Conservation (phyloP, 306 rosid species). For the Gleditsia sinensis region DNA sequence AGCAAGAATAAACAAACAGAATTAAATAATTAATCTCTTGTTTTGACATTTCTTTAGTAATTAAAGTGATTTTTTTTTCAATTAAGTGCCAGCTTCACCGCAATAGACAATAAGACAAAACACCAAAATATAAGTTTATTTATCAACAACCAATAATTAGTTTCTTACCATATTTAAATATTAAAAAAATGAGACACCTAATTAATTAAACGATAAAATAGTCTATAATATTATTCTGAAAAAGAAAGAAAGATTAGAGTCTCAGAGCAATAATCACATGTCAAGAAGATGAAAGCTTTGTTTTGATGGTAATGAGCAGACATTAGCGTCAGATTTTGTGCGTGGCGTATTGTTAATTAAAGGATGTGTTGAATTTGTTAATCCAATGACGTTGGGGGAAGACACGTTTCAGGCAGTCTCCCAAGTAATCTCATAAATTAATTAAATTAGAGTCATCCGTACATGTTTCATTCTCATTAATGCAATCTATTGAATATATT, state of each 20-base stretch:
- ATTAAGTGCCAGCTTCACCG: conserved; percentile 15
- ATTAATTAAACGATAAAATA: too few relatives aligned
- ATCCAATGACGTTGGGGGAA: background rate
- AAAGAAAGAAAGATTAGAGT: background rate
- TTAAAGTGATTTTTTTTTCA: background rate
- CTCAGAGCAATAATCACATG: background rate
- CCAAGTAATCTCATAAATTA: background rate
- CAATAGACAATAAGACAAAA: conserved; percentile 5
- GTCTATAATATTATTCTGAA: background rate
- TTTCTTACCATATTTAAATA: background rate
- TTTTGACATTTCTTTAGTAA: background rate
- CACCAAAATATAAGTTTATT: background rate
- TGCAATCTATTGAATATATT: background rate
- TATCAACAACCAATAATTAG: background rate
- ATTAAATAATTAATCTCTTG: background rate
- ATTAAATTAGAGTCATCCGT: background rate
- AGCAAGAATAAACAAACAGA: background rate
- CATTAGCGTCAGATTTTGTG: conserved; percentile 10
- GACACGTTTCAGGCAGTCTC: conserved; percentile 36
- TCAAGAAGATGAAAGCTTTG: background rate
- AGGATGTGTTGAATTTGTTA: background rate
- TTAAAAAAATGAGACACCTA: too few relatives aligned
- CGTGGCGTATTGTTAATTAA: conserved; percentile 36
- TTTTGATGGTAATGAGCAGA: background rate
- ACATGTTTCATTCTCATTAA: conserved; percentile 4